These are phyloP conservation scores for Dioszegia crocea DNA, from an alignment of 768 basidiomycete species.

Conservation along the genomic window DNA sequence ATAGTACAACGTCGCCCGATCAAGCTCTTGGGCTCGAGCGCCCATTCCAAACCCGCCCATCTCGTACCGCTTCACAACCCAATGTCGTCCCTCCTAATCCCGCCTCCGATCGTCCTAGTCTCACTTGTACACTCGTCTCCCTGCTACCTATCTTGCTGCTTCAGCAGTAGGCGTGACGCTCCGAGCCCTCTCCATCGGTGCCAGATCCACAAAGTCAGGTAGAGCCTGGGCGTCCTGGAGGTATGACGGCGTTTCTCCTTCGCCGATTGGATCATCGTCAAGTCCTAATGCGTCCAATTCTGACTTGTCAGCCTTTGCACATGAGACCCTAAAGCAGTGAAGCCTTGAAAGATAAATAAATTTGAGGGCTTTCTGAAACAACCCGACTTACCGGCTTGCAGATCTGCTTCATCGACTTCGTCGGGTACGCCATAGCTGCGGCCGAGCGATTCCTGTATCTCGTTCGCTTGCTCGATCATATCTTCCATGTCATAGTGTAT, in stretches of 20 bases:
- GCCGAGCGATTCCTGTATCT: constrained; percentile 90
- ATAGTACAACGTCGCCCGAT: no score
- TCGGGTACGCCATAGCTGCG: constrained; percentile 95
- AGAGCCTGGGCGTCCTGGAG: constrained; percentile 71
- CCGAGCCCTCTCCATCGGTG: constrained; percentile 61
- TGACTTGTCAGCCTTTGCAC: constrained; percentile 45
- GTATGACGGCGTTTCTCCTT: constrained; percentile 86
- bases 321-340: background rate
- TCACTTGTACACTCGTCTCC: no score
- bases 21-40: no score
- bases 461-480: constrained; percentile 90
- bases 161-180: constrained; percentile 26
- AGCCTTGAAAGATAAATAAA: no score
- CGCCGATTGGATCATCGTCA: constrained; percentile 65
- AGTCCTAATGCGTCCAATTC: constrained; percentile 83
- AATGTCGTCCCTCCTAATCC: no score
- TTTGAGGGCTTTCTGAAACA: background rate
- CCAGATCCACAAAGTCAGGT: constrained; percentile 88
- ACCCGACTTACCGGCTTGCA: constrained; percentile 72
- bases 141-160: constrained; percentile 20
- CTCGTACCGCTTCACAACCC: no score
- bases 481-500: constrained; percentile 99
- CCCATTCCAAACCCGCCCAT: no score
- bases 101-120: no score
- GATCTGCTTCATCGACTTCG: constrained; percentile 93